Evolutionary conservation across 78 protist genomes (phyloP), one percentile per base, ranked within the genome.

Genomic region (Guillardia theta): DNA sequence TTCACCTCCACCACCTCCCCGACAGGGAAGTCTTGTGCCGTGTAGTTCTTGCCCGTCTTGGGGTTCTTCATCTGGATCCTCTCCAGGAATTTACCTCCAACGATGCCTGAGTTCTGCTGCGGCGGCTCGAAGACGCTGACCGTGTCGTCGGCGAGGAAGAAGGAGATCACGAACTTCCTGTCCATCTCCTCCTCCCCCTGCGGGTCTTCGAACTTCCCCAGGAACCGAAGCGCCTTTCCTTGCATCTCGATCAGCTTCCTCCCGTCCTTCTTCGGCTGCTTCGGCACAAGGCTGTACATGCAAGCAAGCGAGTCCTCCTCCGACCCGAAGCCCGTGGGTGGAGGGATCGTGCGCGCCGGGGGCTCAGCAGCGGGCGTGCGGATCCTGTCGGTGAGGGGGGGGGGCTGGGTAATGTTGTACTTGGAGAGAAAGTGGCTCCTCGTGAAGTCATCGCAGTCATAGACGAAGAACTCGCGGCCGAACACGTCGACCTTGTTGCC

Each of bases 11-110:
- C 37, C 9, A 92, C 88, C 36, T 18, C 88, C 24, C 94, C 94
- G 53, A 92, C 27, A 12, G 24, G 5, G 80, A 92, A 92, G 77
- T 92, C 94, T 4, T n/a, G 48, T 1, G 94, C 44, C 83, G 15
- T 33, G 43, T 37, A 92, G 6, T 46, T 1, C 24, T 54, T 78
- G 6, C 70, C 70, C 58, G 46, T 58, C 5, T 24, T 0, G 5
- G 94, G 80, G 48, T 92, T 92, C 18, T 53, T 4, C 9, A 92
- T 45, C 37, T 92, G 64, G 37, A 22, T 9, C 36, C 96, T 88
- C 88, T 93, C 96, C 24, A 97, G 92, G 64, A 95, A 97, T 62
- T 95, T 95, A 5, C 98, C 98, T 4, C 96, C 95, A 24, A 96
- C 45, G 33, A 95, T 27, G 36, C 98, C 98, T 33, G 39, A 93